A percentile compares a stretch with the other conserved stretches of the same genome.
Evolutionary conservation across 108 stramenopile species (phyloP).

Genomic region (Craspedostauros australis): DNA sequence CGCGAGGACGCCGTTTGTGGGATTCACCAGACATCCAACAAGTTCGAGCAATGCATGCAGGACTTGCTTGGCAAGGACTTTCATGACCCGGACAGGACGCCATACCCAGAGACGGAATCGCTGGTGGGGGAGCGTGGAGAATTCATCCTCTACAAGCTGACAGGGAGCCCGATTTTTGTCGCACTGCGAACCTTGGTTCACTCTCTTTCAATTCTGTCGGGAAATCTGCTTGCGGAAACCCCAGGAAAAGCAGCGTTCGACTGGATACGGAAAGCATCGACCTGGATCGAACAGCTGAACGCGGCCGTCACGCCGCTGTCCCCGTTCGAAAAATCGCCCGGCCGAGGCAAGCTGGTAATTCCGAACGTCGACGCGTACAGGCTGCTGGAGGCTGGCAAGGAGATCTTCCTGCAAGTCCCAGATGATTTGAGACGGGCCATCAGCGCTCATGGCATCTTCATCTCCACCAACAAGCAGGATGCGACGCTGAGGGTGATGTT

Average conservation of each 20-base stretch:
- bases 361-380: constrained; percentile 13
- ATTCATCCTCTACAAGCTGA: constrained; percentile 60
- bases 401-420: constrained; percentile 41
- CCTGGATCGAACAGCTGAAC: constrained; percentile 54
- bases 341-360: constrained; percentile 8
- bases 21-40: constrained; percentile 26
- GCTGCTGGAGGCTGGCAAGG: constrained; percentile 38
- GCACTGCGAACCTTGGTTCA: constrained; percentile 30
- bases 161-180: constrained; percentile 52
- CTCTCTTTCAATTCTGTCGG: constrained; percentile 28
- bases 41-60: constrained; percentile 41
- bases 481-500: constrained; percentile 38
- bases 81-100: constrained; percentile 44
- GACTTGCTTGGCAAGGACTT: constrained; percentile 49
- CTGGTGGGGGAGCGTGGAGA: constrained; percentile 52
- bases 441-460: constrained; percentile 34
- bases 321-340: constrained; percentile 7
- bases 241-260: constrained; percentile 59
- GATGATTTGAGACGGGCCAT: constrained; percentile 58
- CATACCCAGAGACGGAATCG: constrained; percentile 50
- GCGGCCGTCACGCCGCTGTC: constrained; percentile 23
- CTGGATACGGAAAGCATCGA: constrained; percentile 59
- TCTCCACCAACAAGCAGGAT: constrained; percentile 38
- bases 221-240: constrained; percentile 49
- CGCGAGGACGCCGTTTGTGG: constrained; percentile 35